phyloP scores from a whole-genome alignment of 257 asterid genomes.

The Jacaranda mimosifolia region DNA sequence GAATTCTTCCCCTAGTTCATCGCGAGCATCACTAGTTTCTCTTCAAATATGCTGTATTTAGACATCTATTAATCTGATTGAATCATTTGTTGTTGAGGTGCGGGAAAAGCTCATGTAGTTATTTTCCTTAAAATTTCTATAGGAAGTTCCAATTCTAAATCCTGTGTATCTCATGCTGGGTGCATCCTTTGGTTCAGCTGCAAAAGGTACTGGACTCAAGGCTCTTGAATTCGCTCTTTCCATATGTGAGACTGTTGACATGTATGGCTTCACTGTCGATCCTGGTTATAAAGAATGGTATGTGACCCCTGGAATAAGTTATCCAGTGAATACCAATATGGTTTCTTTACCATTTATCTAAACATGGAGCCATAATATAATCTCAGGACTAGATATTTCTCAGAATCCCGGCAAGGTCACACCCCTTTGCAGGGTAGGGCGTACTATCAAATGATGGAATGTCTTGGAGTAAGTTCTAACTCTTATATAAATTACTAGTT shows the following conservation, averaged over 20 bases:
- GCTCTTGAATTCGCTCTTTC: constrained; percentile 99
- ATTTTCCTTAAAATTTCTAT: constrained; percentile 12
- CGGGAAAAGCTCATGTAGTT: not conserved
- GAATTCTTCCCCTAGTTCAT: no score
- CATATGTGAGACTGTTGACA: constrained; percentile 91
- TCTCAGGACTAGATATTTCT: constrained; percentile 94
- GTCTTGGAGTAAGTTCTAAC: constrained; percentile 80
- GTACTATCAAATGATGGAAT: constrained; percentile 98
- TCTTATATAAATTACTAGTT: not conserved
- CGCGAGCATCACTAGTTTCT: no score
- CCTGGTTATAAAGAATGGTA: constrained; percentile 95
- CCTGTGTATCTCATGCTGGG: constrained; percentile 59
- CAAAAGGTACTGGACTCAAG: constrained; percentile 98
- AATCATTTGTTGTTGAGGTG: not conserved
- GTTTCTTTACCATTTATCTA: constrained; percentile 17
- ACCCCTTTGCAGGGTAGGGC: constrained; percentile 95
- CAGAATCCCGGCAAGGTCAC: constrained; percentile 93
- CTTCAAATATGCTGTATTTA: no score
- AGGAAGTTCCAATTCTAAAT: constrained; percentile 57
- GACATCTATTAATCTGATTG: no score
- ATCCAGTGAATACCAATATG: not conserved
- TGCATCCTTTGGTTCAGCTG: constrained; percentile 67
- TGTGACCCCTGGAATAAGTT: constrained; percentile 32
- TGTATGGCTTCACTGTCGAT: constrained; percentile 99
- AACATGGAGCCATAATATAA: constrained; percentile 32